These are phyloP conservation scores for Fistulinella cinereoalba DNA, from an alignment of 1,284 basidiomycete species.

Conservation along the genomic window DNA sequence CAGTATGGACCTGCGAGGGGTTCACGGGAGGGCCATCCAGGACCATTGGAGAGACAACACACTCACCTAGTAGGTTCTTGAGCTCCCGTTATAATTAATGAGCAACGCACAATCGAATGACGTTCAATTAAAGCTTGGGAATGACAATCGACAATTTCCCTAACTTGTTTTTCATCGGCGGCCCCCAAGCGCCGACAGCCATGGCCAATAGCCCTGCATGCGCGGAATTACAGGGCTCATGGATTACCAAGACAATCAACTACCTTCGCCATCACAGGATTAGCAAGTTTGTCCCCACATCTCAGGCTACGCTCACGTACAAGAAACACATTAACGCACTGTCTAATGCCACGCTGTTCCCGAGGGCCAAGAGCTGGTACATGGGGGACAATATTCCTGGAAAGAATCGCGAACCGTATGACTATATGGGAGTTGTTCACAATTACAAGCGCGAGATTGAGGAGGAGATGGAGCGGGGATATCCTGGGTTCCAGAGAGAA, in stretches of 20 bases:
- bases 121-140: slow-evolving; percentile 9
- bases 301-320: slow-evolving; percentile 4
- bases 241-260: slow-evolving; percentile 15
- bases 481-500: slow-evolving; percentile 14
- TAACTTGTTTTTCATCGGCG: slow-evolving; percentile 15
- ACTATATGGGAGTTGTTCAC: slow-evolving; percentile 10
- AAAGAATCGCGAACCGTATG: slow-evolving; percentile 11
- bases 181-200: slow-evolving; percentile 16
- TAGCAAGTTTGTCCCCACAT: slow-evolving; percentile 17
- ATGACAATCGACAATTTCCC: slow-evolving; percentile 22
- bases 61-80: slow-evolving; percentile 12
- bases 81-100: neutral
- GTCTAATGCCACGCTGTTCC: slow-evolving; percentile 6
- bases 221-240: slow-evolving; percentile 6
- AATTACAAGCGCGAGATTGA: slow-evolving; percentile 12
- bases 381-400: slow-evolving; percentile 13
- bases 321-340: slow-evolving; percentile 7
- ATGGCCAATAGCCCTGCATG: slow-evolving; percentile 11
- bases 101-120: neutral
- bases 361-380: slow-evolving; percentile 3
- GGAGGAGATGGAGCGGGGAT: slow-evolving; percentile 11
- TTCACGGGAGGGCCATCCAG: slow-evolving; percentile 12
- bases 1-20: slow-evolving; percentile 9
- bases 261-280: slow-evolving; percentile 6
- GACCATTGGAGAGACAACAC: slow-evolving; percentile 17